phyloP scores from a whole-genome alignment of 2,329 filamentous ascomycete genomes.

The Tolypocladium album region DNA sequence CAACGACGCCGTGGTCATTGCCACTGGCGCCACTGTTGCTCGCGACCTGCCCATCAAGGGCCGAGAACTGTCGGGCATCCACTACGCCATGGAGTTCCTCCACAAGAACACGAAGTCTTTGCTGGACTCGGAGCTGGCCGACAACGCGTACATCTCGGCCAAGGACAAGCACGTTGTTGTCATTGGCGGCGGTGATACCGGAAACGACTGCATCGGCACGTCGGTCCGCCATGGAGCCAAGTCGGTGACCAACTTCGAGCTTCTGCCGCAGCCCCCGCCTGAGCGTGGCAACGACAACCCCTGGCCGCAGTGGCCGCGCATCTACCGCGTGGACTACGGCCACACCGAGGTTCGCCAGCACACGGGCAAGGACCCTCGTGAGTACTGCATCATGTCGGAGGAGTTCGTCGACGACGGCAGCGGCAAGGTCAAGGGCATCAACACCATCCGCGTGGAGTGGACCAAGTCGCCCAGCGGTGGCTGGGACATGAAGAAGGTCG shows the following conservation, averaged over 20 bases:
- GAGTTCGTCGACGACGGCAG: constrained; percentile 85
- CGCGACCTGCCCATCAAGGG: constrained; percentile 87
- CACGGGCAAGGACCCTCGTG: constrained; percentile 89
- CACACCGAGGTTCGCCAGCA: constrained; percentile 94
- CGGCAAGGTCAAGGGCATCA: constrained; percentile 89
- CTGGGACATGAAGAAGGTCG: constrained; percentile 98
- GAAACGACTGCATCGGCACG: constrained; percentile 96
- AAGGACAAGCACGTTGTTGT: constrained; percentile 95
- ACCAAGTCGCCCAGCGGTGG: constrained; percentile 79
- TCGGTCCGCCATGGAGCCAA: constrained; percentile 92
- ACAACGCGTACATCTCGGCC: constrained; percentile 82
- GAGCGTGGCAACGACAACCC: constrained; percentile 91
- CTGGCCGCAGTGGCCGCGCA: constrained; percentile 96
- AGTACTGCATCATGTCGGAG: constrained; percentile 98
- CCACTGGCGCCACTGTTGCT: constrained; percentile 86
- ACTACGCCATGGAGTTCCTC: constrained; percentile 95
- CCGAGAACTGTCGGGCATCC: constrained; percentile 79
- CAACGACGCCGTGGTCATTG: constrained; percentile 79
- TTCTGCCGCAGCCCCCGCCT: constrained; percentile 82
- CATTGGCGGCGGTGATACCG: constrained; percentile 94
- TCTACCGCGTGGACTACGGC: constrained; percentile 97
- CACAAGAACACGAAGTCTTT: constrained; percentile 97
- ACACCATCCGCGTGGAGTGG: constrained; percentile 92
- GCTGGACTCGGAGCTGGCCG: constrained; percentile 77
- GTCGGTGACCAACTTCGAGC: constrained; percentile 92